Base-by-base conservation (phyloP, 2,329 filamentous ascomycete species). In the Bipolaris sorokiniana region DNA sequence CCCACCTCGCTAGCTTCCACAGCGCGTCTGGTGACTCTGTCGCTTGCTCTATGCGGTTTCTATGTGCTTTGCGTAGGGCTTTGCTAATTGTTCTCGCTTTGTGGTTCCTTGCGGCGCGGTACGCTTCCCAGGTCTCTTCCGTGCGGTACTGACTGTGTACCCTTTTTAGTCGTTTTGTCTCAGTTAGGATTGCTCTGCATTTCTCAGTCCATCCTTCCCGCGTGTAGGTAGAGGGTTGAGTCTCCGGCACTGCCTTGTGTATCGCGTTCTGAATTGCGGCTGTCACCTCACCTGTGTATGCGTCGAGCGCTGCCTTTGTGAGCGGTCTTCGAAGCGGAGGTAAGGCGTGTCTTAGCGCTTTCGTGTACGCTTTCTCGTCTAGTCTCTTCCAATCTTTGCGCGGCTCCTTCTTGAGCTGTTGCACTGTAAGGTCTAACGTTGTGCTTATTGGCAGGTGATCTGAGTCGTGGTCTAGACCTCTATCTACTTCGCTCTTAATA, bases 1-100 rank as follows among this genome's bases (percentile, higher is more conserved):
- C 69, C 70, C 61, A 72, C 48, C 64, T 71, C 1, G 57, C 61
- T 1, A 72, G 51, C 16, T 57, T 62, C 67, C 56, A 71, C 15
- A 72, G 50, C 20, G 65, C 62, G 2, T 61, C 58, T 16, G 57
- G 58, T 10, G 58, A 57, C 28, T 63, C 41, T 5, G 64, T 57
- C 44, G 63, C 65, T 46, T 68, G 52, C 53, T 69, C 60, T 18
- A 73, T 65, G 22, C 57, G 45, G 7, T 61, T 55, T 36, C 68
- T 65, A 51, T 71, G 62, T 13, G 52, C 47, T n/a, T 57, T 47
- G 36, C 36, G 48, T 20, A 59, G 36, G 15, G 56, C 64, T 47
- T 68, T 68, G 16, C 60, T 61, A 36, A 70, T 61, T 3, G 60
- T 55, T 18, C 64, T 62, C 18, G 57, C 62, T 55, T 72, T 73